Evolutionary conservation across 129 eudicot genomes (phyloP).

Genomic region (Tanacetum coccineum): DNA sequence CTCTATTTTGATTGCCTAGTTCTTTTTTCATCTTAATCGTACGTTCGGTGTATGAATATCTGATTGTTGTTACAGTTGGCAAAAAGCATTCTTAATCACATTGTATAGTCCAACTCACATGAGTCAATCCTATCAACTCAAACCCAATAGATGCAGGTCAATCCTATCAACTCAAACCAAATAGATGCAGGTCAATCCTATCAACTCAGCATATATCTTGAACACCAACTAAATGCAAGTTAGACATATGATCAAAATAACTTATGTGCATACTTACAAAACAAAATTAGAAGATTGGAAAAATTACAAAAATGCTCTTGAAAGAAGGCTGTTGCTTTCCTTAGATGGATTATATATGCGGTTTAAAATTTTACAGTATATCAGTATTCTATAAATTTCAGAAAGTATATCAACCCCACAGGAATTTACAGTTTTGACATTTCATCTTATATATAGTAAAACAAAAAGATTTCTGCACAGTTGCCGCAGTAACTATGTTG

Average conservation of each 20-base stretch:
- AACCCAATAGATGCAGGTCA: too few relatives aligned
- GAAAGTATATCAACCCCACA: not conserved
- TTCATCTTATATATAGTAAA: constrained; percentile 1
- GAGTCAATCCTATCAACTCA: too few relatives aligned
- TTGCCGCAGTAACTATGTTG: not conserved
- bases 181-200: too few relatives aligned
- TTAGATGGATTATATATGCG: constrained; percentile 7
- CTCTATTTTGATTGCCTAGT: too few relatives aligned
- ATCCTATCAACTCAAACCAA: too few relatives aligned
- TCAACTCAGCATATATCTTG: too few relatives aligned
- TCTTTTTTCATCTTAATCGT: too few relatives aligned
- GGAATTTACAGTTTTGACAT: constrained; percentile 9
- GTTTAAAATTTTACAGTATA: not conserved
- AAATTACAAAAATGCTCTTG: constrained; percentile 11
- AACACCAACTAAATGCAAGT: too few relatives aligned
- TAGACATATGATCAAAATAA: not conserved
- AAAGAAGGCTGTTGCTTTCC: constrained; percentile 10
- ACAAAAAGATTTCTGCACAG: not conserved
- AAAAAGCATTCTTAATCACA: too few relatives aligned
- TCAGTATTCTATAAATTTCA: not conserved
- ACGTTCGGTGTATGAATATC: too few relatives aligned
- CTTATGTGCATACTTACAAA: not conserved
- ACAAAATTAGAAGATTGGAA: not conserved
- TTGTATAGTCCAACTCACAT: too few relatives aligned
- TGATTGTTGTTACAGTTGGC: too few relatives aligned